Evolutionary conservation across 192 early-diverging fungal species (phyloP).

Genomic region (Rhizophagus prolifer): DNA sequence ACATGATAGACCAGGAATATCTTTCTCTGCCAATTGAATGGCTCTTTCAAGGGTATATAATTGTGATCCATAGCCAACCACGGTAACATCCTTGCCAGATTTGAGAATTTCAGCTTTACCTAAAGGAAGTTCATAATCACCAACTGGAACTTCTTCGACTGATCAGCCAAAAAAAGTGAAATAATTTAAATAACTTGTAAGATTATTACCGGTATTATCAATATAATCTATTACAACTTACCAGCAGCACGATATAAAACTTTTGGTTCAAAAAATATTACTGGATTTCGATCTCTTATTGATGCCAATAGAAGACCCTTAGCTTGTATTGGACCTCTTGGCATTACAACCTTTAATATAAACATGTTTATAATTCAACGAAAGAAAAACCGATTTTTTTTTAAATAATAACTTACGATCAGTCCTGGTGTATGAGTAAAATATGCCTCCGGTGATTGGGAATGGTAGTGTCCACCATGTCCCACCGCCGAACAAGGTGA

Average conservation of each 20-base stretch:
- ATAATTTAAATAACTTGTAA: too few species aligned
- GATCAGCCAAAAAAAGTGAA: neutral
- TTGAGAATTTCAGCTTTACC: constrained; percentile 90
- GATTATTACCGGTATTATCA: too few species aligned
- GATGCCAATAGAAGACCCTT: constrained; percentile 90
- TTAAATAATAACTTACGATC: constrained; percentile 55
- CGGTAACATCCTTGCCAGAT: constrained; percentile 81
- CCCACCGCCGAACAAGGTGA: constrained; percentile 93
- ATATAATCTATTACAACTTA: constrained; percentile 30
- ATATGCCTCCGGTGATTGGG: constrained; percentile 89
- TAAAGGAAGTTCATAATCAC: constrained; percentile 87
- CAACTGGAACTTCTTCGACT: constrained; percentile 93
- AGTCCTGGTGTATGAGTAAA: constrained; percentile 95
- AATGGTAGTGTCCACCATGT: constrained; percentile 97
- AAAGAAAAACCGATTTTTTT: too few species aligned
- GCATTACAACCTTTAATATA: constrained; percentile 70
- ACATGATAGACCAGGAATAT: constrained; percentile 79
- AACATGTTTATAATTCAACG: constrained; percentile 1
- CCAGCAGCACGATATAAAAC: constrained; percentile 90
- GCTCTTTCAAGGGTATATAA: constrained; percentile 92
- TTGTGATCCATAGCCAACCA: constrained; percentile 91
- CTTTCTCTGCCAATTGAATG: constrained; percentile 80
- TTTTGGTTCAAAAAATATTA: constrained; percentile 97
- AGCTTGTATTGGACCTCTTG: constrained; percentile 90
- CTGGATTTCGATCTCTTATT: constrained; percentile 90